Conservation (phyloP, 805 yeast species). For the Candida taoyuanica region DNA sequence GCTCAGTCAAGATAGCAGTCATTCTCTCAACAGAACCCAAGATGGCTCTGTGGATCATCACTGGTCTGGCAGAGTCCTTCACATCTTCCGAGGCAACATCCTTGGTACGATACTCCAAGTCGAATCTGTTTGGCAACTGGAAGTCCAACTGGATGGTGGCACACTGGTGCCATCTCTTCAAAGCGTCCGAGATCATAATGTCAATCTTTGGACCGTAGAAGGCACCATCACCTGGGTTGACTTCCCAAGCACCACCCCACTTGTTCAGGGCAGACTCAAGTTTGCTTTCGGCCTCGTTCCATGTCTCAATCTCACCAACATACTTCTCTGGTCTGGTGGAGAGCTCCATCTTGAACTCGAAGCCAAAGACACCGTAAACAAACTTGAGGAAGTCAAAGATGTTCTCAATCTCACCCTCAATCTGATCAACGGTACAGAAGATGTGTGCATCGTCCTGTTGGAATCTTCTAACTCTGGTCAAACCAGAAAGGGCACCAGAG, state of each 20-base stretch:
- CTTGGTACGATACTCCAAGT: conserved; percentile 77
- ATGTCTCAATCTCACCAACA: conserved; percentile 90
- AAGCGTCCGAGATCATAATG: conserved; percentile 90
- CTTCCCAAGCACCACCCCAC: conserved; percentile 89
- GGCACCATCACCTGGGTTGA: conserved; percentile 97
- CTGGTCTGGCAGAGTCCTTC: conserved; percentile 78
- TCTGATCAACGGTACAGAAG: conserved; percentile 91
- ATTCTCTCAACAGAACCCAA: conserved; percentile 98
- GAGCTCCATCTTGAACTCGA: conserved; percentile 93
- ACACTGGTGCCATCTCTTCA: conserved; percentile 97
- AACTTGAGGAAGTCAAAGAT: conserved; percentile 81
- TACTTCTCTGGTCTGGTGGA: conserved; percentile 96
- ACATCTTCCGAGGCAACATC: conserved; percentile 41
- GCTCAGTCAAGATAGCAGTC: conserved; percentile 98
- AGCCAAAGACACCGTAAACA: conserved; percentile 88
- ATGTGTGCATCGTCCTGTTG: conserved; percentile 99
- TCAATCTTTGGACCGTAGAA: conserved; percentile 96
- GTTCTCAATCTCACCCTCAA: conserved; percentile 76
- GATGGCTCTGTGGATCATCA: conserved; percentile 98
- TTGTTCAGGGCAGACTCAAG: conserved; percentile 76
- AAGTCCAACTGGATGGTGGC: conserved; percentile 98
- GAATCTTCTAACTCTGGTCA: conserved; percentile 97
- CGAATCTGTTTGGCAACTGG: conserved; percentile 95
- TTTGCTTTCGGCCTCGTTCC: conserved; percentile 88
- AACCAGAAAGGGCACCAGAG: conserved; percentile 89